Conservation (phyloP, 345 rosid genomes). For the Syzygium oleosum region DNA sequence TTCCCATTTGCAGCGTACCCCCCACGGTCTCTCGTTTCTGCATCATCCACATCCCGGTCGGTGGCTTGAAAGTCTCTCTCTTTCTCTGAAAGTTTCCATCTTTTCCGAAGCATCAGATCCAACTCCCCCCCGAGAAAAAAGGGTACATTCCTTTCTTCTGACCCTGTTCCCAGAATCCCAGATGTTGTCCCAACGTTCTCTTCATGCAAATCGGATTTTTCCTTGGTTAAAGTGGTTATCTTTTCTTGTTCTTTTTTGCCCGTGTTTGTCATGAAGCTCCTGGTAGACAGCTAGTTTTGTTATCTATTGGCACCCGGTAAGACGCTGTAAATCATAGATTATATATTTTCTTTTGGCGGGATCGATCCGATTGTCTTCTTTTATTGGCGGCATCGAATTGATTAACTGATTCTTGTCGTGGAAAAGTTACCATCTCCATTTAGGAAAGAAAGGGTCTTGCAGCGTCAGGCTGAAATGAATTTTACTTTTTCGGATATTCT, state of each 20-base stretch:
- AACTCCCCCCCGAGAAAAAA: not conserved
- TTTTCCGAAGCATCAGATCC: not conserved
- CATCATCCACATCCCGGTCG: not conserved
- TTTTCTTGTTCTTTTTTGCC: not conserved
- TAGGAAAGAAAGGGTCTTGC: not conserved
- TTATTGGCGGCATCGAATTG: not conserved
- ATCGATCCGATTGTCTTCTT: not conserved
- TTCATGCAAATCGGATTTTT: not conserved
- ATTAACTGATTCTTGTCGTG: not conserved
- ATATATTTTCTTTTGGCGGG: not conserved
- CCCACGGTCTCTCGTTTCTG: not conserved
- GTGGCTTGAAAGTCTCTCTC: not conserved
- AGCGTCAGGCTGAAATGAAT: not conserved
- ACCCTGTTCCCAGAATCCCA: not conserved
- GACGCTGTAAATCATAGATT: not conserved
- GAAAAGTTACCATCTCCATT: not conserved
- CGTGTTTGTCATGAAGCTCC: not conserved
- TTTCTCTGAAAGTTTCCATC: not conserved
- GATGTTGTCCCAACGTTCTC: not conserved
- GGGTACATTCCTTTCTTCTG: not conserved
- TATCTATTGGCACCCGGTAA: not conserved
- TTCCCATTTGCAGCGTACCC: not conserved
- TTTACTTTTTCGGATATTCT: not conserved
- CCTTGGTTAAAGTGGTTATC: not conserved
- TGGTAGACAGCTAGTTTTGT: not conserved